A percentile compares a stretch with the other conserved stretches of the same genome.
Conservation (phyloP, 1,284 basidiomycete genomes). For the Rhodotorula glutinis region DNA sequence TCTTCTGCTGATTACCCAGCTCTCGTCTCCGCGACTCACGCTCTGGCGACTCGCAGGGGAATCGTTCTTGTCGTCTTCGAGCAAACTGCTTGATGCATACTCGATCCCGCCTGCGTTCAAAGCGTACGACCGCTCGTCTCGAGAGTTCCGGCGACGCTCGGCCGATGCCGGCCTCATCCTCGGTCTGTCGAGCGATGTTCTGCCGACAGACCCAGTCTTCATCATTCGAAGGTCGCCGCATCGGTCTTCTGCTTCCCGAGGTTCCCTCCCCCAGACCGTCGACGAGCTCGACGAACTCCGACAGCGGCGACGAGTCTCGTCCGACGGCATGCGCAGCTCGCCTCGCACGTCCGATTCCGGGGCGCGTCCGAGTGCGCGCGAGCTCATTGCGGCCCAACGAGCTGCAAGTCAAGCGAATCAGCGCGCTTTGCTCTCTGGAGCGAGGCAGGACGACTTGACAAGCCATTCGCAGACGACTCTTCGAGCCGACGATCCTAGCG, state of each 20-base stretch:
- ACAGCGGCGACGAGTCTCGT: conserved; percentile 2
- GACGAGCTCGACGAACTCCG: conserved; percentile 38
- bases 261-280: conserved; percentile 31
- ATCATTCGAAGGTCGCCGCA: conserved; percentile 55
- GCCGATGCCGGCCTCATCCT: conserved; percentile 72
- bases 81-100: conserved; percentile 80
- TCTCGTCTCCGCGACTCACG: not conserved
- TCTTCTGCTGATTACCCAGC: not conserved
- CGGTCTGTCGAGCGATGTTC: conserved; percentile 69
- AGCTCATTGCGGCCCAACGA: conserved; percentile 88
- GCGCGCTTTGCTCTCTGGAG: conserved; percentile 75
- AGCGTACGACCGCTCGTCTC: conserved; percentile 59
- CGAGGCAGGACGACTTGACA: conserved; percentile 75
- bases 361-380: conserved; percentile 55
- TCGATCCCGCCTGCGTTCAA: conserved; percentile 68
- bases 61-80: conserved; percentile 68
- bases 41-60: conserved; percentile 55
- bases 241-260: conserved; percentile 8
- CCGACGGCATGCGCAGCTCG: not conserved
- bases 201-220: conserved; percentile 79
- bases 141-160: conserved; percentile 76
- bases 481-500: conserved; percentile 47
- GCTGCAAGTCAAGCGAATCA: conserved; percentile 79
- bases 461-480: conserved; percentile 69
- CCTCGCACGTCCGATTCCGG: conserved; percentile 4